Evolutionary conservation across 768 basidiomycete species (phyloP), one percentile per base, ranked within the genome.

Genomic region (Pleurotus djamor): DNA sequence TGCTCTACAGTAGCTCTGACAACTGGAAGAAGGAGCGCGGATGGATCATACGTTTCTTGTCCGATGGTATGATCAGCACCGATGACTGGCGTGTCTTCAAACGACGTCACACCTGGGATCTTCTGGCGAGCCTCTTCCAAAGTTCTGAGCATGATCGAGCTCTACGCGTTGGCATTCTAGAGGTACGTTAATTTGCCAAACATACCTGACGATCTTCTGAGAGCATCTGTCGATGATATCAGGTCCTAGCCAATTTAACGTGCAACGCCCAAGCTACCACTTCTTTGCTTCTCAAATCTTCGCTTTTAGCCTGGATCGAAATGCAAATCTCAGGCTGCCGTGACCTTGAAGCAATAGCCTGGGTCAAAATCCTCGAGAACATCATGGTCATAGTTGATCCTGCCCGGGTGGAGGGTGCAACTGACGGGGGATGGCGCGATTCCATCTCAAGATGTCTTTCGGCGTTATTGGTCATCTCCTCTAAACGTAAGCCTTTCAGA

Each of bases 21-120:
- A 87, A 88, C 12, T 94, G 92, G 89, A 89, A 86, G 73, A 89
- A 86, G 71, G 94, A 96, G 66, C 79, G 93, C n/a, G 80, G 79
- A 1, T 98, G 95, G 95, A 95, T 96, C 33, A 74, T 96, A 36
- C 80, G 83, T 43, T 92, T 94, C 71, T 72, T 97, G 41, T 79
- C 88, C 0, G 93, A 96, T 61, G 92, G 92, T 0, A 87, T 93
- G 83, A 79, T 79, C 62, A 81, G 85, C 50, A 77, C 79, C 0
- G 81, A 84, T 44, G 95, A 98, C 66, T 97, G 95, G 94, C 79
- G 79, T 35, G 81, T 94, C 2, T 70, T 96, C 57, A 86, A 86
- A 65, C 79, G 92, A 48, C 75, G 95, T 32, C 91, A 94, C 67
- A 93, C 92, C 0, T 96, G 93, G 91, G 92, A 94, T 62, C 75